These are phyloP conservation scores for Neonectria punicea DNA, from an alignment of 2,329 filamentous ascomycete genomes.

Conservation along the genomic window DNA sequence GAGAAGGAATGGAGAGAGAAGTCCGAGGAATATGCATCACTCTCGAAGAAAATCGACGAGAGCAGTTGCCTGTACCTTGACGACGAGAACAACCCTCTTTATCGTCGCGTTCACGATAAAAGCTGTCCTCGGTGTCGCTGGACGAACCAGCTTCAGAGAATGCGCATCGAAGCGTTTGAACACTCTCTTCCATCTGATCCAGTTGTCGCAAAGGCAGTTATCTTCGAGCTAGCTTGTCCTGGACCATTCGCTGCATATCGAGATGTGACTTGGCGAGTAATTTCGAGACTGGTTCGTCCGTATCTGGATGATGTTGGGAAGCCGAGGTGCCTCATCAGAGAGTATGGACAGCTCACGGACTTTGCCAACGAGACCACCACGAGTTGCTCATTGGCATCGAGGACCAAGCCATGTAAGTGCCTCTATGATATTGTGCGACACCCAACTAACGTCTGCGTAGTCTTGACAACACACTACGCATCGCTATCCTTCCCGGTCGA, in stretches of 20 bases:
- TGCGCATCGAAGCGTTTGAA: conserved; percentile 53
- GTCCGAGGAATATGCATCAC: conserved; percentile 44
- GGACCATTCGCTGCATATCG: conserved; percentile 51
- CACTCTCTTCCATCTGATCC: conserved; percentile 50
- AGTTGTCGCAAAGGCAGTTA: conserved; percentile 45
- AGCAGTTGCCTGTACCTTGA: conserved; percentile 46
- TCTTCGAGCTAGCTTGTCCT: conserved; percentile 56
- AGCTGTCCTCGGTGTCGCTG: conserved; percentile 51
- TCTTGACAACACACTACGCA: conserved; percentile 43
- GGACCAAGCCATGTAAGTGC: conserved; percentile 45
- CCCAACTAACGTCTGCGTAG: conserved; percentile 24
- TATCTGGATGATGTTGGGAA: conserved; percentile 23
- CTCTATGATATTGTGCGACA: too few relatives aligned
- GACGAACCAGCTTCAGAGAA: conserved; percentile 39
- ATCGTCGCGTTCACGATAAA: conserved; percentile 34
- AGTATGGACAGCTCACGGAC: conserved; percentile 37
- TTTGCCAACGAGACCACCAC: conserved; percentile 26
- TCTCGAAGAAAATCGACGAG: conserved; percentile 45
- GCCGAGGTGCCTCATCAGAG: conserved; percentile 39
- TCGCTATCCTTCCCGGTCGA: conserved; percentile 41
- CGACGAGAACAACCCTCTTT: conserved; percentile 30
- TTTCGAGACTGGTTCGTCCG: conserved; percentile 44
- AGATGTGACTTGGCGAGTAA: conserved; percentile 54
- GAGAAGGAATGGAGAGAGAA: conserved; percentile 47
- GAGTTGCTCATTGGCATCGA: conserved; percentile 43